Evolutionary conservation across 2,329 filamentous ascomycete genomes (phyloP).

Genomic region (Sordariomycetes sp.): DNA sequence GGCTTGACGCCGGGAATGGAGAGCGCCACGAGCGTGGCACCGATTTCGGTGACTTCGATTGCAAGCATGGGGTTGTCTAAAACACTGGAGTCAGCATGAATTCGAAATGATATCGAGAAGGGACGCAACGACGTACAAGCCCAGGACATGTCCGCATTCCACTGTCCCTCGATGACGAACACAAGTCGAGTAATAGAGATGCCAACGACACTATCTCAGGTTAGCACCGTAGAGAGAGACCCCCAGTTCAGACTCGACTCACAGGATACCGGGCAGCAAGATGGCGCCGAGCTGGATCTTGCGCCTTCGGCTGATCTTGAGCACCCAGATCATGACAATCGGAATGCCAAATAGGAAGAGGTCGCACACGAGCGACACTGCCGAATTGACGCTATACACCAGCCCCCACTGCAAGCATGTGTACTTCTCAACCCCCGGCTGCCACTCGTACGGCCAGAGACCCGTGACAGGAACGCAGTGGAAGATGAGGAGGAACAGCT

Average conservation of each 20-base stretch:
- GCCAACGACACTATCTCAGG: slow-evolving; percentile 31
- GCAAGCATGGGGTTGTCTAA: slow-evolving; percentile 34
- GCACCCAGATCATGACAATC: slow-evolving; percentile 32
- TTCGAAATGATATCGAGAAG: background rate
- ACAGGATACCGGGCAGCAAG: slow-evolving; percentile 39
- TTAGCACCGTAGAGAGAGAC: background rate
- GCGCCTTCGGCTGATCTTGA: slow-evolving; percentile 31
- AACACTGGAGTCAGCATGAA: background rate
- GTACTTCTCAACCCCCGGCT: slow-evolving; percentile 27
- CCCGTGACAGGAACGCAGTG: slow-evolving; percentile 41
- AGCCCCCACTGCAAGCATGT: slow-evolving; percentile 38
- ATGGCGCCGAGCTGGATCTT: slow-evolving; percentile 39
- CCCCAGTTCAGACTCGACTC: slow-evolving; percentile 10
- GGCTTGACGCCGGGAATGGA: slow-evolving; percentile 41
- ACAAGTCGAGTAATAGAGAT: slow-evolving; percentile 37
- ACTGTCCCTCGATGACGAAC: slow-evolving; percentile 37
- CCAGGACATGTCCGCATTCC: slow-evolving; percentile 38
- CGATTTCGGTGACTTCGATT: slow-evolving; percentile 40
- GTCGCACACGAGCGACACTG: slow-evolving; percentile 38
- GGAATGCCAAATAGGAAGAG: slow-evolving; percentile 41
- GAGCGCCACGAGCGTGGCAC: slow-evolving; percentile 37
- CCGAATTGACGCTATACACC: slow-evolving; percentile 41
- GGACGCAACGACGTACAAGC: slow-evolving; percentile 14
- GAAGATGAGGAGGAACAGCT: slow-evolving; percentile 39
- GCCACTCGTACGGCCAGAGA: slow-evolving; percentile 41